A percentile compares a stretch with the other conserved stretches of the same genome.
Conservation (phyloP, 192 early-diverging fungal genomes). For the Coemansia sp. region DNA sequence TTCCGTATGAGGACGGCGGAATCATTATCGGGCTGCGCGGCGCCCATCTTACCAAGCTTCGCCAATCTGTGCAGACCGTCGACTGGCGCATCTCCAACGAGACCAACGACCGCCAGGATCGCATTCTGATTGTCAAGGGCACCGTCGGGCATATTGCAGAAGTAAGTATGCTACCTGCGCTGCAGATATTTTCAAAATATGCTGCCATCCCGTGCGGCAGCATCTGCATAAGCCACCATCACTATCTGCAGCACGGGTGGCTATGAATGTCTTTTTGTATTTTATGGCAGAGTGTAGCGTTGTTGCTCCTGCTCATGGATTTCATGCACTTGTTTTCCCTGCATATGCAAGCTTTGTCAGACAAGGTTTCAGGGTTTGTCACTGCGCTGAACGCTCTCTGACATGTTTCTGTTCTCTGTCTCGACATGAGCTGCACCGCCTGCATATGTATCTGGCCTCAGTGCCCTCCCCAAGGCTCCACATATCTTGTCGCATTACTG, state of each 20-base stretch:
- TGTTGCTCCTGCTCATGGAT: background rate
- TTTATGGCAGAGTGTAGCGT: background rate
- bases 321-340: background rate
- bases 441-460: background rate
- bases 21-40: conserved; percentile 55
- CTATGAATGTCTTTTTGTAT: background rate
- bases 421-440: background rate
- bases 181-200: background rate
- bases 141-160: conserved; percentile 34
- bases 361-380: background rate
- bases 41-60: conserved; percentile 50
- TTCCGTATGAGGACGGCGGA: conserved; percentile 54
- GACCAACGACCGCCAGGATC: conserved; percentile 51
- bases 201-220: background rate
- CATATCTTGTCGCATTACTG: background rate
- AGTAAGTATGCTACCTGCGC: conserved; percentile 24
- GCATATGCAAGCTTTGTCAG: background rate
- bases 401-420: background rate
- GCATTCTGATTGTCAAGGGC: conserved; percentile 46
- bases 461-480: background rate
- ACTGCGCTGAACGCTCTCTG: background rate
- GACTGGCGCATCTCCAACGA: conserved; percentile 57
- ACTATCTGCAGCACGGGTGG: background rate
- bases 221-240: background rate
- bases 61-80: conserved; percentile 26